These are phyloP conservation scores for Calonectria crousiana DNA, from an alignment of 2,329 filamentous ascomycete genomes.

Conservation along the genomic window DNA sequence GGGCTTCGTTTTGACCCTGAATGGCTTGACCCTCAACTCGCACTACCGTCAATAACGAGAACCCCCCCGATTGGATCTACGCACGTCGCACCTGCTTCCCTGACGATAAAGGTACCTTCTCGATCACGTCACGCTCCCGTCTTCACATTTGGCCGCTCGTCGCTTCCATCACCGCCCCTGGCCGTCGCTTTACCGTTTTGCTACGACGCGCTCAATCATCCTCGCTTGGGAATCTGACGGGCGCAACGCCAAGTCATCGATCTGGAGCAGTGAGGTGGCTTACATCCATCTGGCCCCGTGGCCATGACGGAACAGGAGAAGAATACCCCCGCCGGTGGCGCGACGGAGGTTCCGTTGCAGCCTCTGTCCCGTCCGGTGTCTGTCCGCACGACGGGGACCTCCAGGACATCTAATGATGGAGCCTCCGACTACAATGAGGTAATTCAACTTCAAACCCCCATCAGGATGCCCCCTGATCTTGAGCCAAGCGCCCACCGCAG, in stretches of 20 bases:
- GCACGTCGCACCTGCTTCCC: not conserved
- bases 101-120: constrained; percentile 4
- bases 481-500: not conserved
- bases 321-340: constrained; percentile 34
- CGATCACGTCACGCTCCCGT: not conserved
- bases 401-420: constrained; percentile 31
- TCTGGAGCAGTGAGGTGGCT: constrained; percentile 37
- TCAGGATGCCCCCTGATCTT: not conserved
- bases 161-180: not conserved
- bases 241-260: constrained; percentile 24
- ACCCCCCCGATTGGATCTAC: constrained; percentile 8
- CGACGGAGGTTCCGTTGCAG: constrained; percentile 33
- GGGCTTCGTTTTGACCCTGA: not conserved
- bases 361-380: constrained; percentile 29
- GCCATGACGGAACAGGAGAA: constrained; percentile 50
- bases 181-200: not conserved
- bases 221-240: constrained; percentile 20
- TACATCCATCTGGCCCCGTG: constrained; percentile 37
- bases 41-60: not conserved
- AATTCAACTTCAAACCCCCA: constrained; percentile 15
- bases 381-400: constrained; percentile 3
- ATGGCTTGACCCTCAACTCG: not conserved
- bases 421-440: constrained; percentile 45
- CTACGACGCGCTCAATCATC: constrained; percentile 13
- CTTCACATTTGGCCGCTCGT: not conserved